phyloP scores from a whole-genome alignment of 2,329 filamentous ascomycete species.

The Neofusicoccum kwambonambiense region DNA sequence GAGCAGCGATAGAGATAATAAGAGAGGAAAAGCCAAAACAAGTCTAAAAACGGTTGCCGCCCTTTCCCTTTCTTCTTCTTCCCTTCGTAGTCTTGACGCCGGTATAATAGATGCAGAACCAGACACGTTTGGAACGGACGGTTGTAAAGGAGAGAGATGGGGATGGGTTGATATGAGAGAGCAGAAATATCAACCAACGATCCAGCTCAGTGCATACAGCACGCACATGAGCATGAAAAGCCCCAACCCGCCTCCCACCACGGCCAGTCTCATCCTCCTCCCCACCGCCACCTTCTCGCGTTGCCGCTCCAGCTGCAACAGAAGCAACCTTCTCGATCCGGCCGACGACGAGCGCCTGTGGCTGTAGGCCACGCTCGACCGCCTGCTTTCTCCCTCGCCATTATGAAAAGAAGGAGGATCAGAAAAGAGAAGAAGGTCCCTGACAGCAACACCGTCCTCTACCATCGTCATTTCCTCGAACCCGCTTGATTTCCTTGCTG shows the following conservation, averaged over 20 bases:
- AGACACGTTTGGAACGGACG: no score
- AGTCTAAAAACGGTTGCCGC: constrained; percentile 6
- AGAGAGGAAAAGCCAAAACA: not conserved
- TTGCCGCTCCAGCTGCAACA: constrained; percentile 8
- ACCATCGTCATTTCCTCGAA: constrained; percentile 15
- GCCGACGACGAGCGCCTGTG: constrained; percentile 13
- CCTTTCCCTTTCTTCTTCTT: constrained; percentile 3
- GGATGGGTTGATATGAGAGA: not conserved
- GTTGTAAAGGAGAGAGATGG: not conserved
- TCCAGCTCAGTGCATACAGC: constrained; percentile 14
- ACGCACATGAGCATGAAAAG: constrained; percentile 18
- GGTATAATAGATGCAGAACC: not conserved
- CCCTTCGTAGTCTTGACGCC: not conserved
- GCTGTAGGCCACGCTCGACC: constrained; percentile 2
- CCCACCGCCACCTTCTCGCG: not conserved
- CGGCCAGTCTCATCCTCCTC: not conserved
- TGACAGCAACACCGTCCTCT: constrained; percentile 9
- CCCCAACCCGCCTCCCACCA: constrained; percentile 7
- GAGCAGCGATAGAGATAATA: not conserved
- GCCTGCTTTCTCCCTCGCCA: not conserved
- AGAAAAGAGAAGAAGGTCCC: constrained; percentile 6
- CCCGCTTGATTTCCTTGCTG: constrained; percentile 8
- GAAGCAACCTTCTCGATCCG: not conserved
- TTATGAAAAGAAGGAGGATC: not conserved
- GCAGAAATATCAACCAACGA: not conserved